Percentiles rank a stretch among this genome's conserved stretches.
phyloP scores from a whole-genome alignment of 495 filamentous ascomycete species.

The Pyronema omphalodes region DNA sequence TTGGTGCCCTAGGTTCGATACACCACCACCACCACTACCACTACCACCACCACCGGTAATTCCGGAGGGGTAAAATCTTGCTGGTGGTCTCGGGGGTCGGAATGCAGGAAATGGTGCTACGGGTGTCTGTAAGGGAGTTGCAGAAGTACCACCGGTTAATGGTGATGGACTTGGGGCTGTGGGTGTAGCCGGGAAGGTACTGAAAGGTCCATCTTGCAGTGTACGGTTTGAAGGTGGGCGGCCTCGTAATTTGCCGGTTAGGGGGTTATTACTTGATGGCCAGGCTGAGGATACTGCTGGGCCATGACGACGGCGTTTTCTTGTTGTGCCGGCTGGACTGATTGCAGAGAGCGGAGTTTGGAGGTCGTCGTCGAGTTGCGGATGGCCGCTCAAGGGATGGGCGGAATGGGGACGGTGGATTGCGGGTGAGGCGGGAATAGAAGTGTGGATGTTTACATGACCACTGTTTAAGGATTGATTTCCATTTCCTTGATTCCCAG shows the following conservation, averaged over 20 bases:
- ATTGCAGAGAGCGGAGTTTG: conserved; percentile 18
- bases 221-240: conserved; percentile 67
- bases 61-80: no score
- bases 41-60: no score
- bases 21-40: no score
- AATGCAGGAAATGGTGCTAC: conserved; percentile 2
- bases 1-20: no score
- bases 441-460: no score
- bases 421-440: conserved; percentile 8
- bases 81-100: conserved; percentile 17
- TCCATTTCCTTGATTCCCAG: not conserved
- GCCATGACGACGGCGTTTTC: conserved; percentile 51
- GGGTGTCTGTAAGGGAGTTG: conserved; percentile 1
- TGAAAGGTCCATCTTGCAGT: conserved; percentile 60
- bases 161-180: conserved; percentile 16
- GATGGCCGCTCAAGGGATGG: not conserved
- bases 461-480: no score
- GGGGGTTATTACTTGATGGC: conserved; percentile 48
- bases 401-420: conserved; percentile 15
- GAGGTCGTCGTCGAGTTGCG: conserved; percentile 12
- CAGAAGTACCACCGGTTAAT: conserved; percentile 11
- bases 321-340: conserved; percentile 30
- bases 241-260: conserved; percentile 60
- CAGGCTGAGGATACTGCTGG: conserved; percentile 92
- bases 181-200: conserved; percentile 55